These are phyloP conservation scores for Calonectria pauciramosa DNA, from an alignment of 2,329 filamentous ascomycete genomes.

Conservation along the genomic window DNA sequence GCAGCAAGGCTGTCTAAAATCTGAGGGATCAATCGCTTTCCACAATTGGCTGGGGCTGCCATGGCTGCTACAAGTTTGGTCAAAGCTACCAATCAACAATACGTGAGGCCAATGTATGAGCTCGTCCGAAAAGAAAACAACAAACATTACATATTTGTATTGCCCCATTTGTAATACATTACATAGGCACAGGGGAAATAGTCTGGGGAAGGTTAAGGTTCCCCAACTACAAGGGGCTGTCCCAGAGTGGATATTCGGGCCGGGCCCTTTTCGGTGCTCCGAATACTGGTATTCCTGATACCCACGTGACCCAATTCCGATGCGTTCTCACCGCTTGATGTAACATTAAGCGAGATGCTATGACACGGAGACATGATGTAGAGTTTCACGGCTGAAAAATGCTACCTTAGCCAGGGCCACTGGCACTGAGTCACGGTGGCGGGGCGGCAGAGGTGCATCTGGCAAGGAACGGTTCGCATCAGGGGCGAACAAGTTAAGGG, in stretches of 20 bases:
- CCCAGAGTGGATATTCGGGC: background rate
- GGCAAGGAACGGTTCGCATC: background rate
- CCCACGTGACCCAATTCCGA: background rate
- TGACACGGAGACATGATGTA: background rate
- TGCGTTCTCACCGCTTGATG: background rate
- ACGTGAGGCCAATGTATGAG: background rate
- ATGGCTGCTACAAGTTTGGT: background rate
- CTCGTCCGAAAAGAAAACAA: background rate
- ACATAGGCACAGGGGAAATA: background rate
- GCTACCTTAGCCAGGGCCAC: background rate
- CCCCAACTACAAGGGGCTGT: background rate
- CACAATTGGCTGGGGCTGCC: slow-evolving; percentile 23
- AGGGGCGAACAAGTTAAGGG: background rate
- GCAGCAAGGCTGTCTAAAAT: slow-evolving; percentile 45
- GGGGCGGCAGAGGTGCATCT: background rate
- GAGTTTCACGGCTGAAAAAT: background rate
- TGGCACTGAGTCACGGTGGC: background rate
- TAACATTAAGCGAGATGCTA: background rate
- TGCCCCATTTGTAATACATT: background rate
- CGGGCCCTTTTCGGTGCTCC: background rate
- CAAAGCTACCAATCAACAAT: background rate
- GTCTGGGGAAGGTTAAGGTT: background rate
- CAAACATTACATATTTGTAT: background rate
- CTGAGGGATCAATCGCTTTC: slow-evolving; percentile 45
- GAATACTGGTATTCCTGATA: background rate